These are phyloP conservation scores for Karstenula rhodostoma DNA, from an alignment of 2,329 filamentous ascomycete genomes.

Conservation along the genomic window DNA sequence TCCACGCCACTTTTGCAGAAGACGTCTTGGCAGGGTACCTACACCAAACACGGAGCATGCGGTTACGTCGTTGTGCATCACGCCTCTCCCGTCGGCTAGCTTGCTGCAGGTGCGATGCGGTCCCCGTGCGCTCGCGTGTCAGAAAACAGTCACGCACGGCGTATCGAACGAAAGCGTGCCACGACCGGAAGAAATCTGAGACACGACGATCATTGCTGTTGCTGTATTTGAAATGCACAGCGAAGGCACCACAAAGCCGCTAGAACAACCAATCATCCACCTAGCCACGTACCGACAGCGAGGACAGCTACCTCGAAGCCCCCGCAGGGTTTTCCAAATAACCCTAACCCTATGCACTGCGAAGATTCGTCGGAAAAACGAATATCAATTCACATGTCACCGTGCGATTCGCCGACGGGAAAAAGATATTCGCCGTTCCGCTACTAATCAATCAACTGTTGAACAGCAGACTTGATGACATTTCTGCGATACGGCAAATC, in stretches of 20 bases:
- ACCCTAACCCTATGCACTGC: constrained; percentile 9
- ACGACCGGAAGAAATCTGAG: not conserved
- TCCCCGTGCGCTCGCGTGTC: not conserved
- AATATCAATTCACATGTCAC: constrained; percentile 10
- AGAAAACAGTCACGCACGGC: not conserved
- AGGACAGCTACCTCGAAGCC: constrained; percentile 2
- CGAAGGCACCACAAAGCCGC: not conserved
- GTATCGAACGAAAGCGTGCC: not conserved
- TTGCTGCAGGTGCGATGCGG: not conserved
- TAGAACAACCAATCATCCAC: not conserved
- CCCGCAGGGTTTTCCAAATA: not conserved
- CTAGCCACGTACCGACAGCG: constrained; percentile 3
- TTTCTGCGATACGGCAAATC: not conserved
- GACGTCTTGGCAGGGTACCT: not conserved
- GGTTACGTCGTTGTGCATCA: constrained; percentile 13
- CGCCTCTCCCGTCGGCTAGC: constrained; percentile 8
- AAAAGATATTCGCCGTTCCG: constrained; percentile 3
- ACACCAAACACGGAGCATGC: not conserved
- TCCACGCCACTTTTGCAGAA: constrained; percentile 1
- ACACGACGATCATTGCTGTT: not conserved
- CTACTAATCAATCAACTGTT: not conserved
- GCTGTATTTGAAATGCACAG: constrained; percentile 6
- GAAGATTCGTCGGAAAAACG: not conserved
- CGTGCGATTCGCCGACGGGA: not conserved
- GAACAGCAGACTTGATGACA: not conserved